Conservation (phyloP, 2,329 filamentous ascomycete genomes). For the Tolypocladium sp. region DNA sequence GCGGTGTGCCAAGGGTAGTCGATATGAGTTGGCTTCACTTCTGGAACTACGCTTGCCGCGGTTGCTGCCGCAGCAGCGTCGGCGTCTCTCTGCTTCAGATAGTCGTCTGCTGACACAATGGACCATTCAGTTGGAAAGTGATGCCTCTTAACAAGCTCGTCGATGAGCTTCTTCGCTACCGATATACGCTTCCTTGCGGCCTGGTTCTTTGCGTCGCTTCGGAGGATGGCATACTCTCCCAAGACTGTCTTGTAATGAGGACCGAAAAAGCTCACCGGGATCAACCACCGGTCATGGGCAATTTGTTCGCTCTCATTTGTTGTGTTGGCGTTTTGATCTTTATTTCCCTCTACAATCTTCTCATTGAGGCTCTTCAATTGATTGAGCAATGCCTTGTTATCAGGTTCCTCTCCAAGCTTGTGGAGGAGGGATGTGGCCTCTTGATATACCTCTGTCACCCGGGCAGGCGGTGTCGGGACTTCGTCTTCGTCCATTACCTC, state of each 20-base stretch:
- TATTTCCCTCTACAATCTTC: neutral
- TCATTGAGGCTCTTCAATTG: neutral
- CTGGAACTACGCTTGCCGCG: too few species aligned
- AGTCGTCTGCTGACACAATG: too few species aligned
- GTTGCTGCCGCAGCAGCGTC: too few species aligned
- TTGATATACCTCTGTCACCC: neutral
- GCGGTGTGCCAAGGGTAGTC: too few species aligned
- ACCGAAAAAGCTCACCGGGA: neutral
- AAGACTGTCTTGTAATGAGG: neutral
- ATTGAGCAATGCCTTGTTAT: neutral
- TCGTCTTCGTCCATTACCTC: neutral
- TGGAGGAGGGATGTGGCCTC: neutral
- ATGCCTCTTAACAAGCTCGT: neutral
- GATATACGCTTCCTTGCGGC: neutral
- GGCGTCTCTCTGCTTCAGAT: too few species aligned
- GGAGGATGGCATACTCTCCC: neutral
- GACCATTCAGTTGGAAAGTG: too few species aligned
- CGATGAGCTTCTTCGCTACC: neutral
- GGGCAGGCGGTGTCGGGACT: neutral
- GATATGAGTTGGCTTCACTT: too few species aligned
- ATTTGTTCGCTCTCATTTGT: neutral
- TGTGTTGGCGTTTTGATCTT: neutral
- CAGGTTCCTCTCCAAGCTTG: neutral
- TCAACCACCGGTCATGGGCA: neutral
- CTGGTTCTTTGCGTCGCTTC: neutral